Percentiles rank a stretch among this genome's conserved stretches.
phyloP scores from a whole-genome alignment of 208 protist genomes.

The Strigomonas culicis region DNA sequence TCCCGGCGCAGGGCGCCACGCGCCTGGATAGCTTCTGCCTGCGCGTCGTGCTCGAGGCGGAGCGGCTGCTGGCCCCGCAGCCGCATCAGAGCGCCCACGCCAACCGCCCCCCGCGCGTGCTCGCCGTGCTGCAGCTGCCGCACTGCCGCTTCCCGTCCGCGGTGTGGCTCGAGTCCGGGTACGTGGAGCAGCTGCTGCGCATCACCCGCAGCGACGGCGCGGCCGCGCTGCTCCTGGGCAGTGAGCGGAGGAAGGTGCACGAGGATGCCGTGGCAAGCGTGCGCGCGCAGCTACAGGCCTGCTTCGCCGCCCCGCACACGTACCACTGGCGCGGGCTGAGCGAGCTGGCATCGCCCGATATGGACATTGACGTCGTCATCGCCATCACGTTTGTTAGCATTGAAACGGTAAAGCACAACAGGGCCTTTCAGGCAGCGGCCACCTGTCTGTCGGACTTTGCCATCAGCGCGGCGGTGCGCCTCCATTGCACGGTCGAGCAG shows the following conservation, averaged over 20 bases:
- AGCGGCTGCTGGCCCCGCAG: neutral
- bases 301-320: neutral
- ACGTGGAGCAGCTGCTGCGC: conserved; percentile 21
- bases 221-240: conserved; percentile 10
- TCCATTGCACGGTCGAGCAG: conserved; percentile 37
- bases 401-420: no score
- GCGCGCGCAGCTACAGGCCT: neutral
- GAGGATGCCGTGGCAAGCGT: conserved; percentile 6
- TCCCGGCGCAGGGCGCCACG: neutral
- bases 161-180: conserved; percentile 25
- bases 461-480: conserved; percentile 15
- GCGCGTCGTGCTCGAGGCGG: neutral
- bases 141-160: conserved; percentile 21
- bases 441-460: conserved; percentile 20
- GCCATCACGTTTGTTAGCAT: no score
- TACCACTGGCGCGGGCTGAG: no score
- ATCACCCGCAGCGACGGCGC: neutral
- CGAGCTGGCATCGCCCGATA: no score
- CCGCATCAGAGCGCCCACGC: conserved; percentile 7
- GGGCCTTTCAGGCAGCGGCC: neutral
- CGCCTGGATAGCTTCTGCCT: neutral
- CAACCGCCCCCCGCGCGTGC: conserved; percentile 18
- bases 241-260: conserved; percentile 13
- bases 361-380: no score
- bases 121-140: conserved; percentile 19